These are phyloP conservation scores for Aspergillus sp. DNA, from an alignment of 2,329 filamentous ascomycete genomes.

Conservation along the genomic window DNA sequence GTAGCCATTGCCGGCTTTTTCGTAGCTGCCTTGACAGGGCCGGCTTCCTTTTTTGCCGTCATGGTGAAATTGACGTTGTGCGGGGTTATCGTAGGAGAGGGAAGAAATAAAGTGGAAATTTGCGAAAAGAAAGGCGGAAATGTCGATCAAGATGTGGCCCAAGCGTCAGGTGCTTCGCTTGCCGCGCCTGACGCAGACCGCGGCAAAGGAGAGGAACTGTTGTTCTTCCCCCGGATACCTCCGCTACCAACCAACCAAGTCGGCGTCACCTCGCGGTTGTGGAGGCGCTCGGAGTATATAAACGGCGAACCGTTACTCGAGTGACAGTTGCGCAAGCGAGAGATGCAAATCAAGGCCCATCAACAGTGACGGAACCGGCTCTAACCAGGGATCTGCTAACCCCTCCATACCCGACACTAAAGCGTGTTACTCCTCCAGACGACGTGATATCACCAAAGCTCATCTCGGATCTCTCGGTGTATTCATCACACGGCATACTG, in stretches of 20 bases:
- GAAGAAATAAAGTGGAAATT: slow-evolving; percentile 8
- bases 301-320: not conserved
- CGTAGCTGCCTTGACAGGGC: slow-evolving; percentile 16
- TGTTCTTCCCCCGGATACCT: slow-evolving; percentile 20
- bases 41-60: slow-evolving; percentile 1
- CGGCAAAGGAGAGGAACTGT: slow-evolving; percentile 19
- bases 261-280: slow-evolving; percentile 3
- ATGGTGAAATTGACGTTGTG: slow-evolving; percentile 2
- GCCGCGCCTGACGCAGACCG: slow-evolving; percentile 28
- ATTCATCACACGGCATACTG: not conserved
- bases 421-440: not conserved
- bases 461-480: not conserved
- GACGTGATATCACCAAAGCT: not conserved
- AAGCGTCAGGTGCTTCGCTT: slow-evolving; percentile 35
- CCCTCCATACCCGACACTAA: slow-evolving; percentile 20
- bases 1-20: slow-evolving; percentile 24
- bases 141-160: slow-evolving; percentile 42
- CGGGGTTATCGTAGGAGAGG: not conserved
- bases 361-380: slow-evolving; percentile 18
- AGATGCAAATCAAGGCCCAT: slow-evolving; percentile 19
- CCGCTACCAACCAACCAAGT: slow-evolving; percentile 16
- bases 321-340: slow-evolving; percentile 9
- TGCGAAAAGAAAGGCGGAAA: not conserved
- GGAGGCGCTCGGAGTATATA: slow-evolving; percentile 11
- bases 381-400: slow-evolving; percentile 22